Percentiles rank a stretch among this genome's conserved stretches.
phyloP scores from a whole-genome alignment of 306 rosid species.

The Rosa rugosa region DNA sequence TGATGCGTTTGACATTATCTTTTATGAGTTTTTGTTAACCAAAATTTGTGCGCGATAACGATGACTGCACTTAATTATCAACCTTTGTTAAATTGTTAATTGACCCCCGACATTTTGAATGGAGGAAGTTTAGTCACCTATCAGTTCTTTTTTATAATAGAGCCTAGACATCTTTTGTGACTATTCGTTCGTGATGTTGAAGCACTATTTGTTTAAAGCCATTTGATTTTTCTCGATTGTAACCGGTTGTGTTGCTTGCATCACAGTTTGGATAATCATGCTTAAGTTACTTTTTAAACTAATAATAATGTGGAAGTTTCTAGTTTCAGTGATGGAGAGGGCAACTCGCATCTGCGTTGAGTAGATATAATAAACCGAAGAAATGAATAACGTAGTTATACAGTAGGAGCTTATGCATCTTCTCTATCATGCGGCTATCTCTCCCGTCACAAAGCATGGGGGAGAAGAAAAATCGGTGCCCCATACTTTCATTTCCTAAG shows the following conservation, averaged over 20 bases:
- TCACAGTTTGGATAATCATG: background rate
- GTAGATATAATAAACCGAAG: background rate
- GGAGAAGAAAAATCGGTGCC: background rate
- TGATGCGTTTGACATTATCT: constrained; percentile 18
- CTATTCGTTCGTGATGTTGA: background rate
- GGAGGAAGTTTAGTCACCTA: background rate
- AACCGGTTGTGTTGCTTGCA: background rate
- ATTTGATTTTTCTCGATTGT: background rate
- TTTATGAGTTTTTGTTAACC: background rate
- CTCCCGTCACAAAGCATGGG: background rate
- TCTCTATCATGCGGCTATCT: background rate
- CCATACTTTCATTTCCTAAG: background rate
- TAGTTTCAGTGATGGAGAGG: background rate
- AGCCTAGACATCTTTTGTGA: background rate
- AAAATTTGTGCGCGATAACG: background rate
- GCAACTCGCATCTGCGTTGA: background rate
- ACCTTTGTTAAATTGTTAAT: background rate
- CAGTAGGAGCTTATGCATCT: background rate
- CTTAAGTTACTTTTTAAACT: background rate
- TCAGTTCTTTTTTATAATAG: background rate
- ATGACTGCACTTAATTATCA: background rate
- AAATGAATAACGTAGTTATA: background rate
- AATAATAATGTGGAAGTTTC: background rate
- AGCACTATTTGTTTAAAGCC: background rate
- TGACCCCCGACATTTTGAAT: background rate